These are phyloP conservation scores for Stenocarpella maydis DNA, from an alignment of 2,329 filamentous ascomycete genomes.

Conservation along the genomic window DNA sequence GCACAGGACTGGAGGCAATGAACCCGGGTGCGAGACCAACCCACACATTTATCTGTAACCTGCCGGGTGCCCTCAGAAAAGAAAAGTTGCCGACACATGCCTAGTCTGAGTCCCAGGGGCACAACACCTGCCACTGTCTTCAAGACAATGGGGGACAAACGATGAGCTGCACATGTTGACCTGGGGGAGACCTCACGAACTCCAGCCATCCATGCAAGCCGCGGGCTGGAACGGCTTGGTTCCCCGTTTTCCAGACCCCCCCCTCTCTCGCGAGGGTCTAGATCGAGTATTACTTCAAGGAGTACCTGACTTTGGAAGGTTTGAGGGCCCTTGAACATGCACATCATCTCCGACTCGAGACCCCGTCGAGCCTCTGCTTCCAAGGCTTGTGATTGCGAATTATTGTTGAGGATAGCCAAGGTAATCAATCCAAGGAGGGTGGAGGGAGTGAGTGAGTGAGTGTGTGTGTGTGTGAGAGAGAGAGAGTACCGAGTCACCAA, in stretches of 20 bases:
- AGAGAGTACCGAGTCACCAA: background rate
- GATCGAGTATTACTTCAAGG: conserved; percentile 20
- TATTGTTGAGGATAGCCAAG: conserved; percentile 4
- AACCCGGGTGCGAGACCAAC: conserved; percentile 8
- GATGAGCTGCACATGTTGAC: conserved; percentile 23
- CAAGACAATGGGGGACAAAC: conserved; percentile 19
- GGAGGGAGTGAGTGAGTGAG: background rate
- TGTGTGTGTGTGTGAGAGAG: too few species aligned
- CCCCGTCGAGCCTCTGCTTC: conserved; percentile 27
- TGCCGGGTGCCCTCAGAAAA: background rate
- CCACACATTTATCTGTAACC: conserved; percentile 15
- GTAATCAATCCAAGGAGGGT: background rate
- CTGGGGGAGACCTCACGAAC: conserved; percentile 10
- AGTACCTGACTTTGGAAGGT: conserved; percentile 24
- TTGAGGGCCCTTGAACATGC: conserved; percentile 24
- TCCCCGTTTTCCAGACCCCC: conserved; percentile 29
- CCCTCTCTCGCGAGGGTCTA: conserved; percentile 5
- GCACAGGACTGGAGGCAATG: conserved; percentile 18
- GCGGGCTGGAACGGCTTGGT: conserved; percentile 25
- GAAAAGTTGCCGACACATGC: background rate
- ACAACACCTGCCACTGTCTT: conserved; percentile 8
- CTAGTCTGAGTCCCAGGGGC: background rate
- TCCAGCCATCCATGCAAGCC: conserved; percentile 22
- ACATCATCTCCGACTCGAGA: conserved; percentile 23
- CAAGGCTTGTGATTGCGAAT: conserved; percentile 11